Percentiles rank a stretch among this genome's conserved stretches.
phyloP scores from a whole-genome alignment of 2,329 filamentous ascomycete species.

The Xylariomycetidae sp. region DNA sequence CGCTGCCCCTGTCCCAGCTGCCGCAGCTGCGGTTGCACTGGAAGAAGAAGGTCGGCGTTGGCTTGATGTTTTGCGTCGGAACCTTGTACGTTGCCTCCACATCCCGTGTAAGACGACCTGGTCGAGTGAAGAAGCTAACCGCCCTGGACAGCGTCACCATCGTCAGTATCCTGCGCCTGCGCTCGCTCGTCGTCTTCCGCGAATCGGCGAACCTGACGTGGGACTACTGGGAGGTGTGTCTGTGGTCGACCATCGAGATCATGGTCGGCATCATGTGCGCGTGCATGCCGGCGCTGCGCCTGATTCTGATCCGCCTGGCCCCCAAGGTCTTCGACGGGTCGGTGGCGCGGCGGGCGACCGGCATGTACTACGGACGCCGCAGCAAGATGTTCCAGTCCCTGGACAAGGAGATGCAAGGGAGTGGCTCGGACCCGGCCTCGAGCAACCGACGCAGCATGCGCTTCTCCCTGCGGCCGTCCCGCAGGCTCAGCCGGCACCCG shows the following conservation, averaged over 20 bases:
- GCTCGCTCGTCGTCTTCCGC: conserved; percentile 5
- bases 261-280: conserved; percentile 27
- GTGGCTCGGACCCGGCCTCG: neutral
- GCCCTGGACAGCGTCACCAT: conserved; percentile 7
- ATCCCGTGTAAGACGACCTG: neutral
- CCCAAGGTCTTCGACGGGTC: conserved; percentile 20
- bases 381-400: neutral
- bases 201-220: conserved; percentile 14
- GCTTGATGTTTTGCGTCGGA: conserved; percentile 42
- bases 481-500: neutral
- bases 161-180: conserved; percentile 2
- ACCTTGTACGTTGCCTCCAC: conserved; percentile 21
- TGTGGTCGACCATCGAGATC: conserved; percentile 30
- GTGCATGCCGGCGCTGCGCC: conserved; percentile 27
- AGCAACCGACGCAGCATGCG: neutral
- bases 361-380: no score
- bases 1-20: conserved; percentile 38
- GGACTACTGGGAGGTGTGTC: conserved; percentile 25
- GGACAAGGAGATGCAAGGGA: neutral
- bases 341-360: neutral
- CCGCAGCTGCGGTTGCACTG: conserved; percentile 33
- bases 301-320: conserved; percentile 21
- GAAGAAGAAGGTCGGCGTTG: conserved; percentile 42
- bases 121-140: neutral
- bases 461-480: neutral